Base-by-base conservation (phyloP, 225 moss, liverwort and hornwort genomes). In the Rhytidiadelphus loreus region DNA sequence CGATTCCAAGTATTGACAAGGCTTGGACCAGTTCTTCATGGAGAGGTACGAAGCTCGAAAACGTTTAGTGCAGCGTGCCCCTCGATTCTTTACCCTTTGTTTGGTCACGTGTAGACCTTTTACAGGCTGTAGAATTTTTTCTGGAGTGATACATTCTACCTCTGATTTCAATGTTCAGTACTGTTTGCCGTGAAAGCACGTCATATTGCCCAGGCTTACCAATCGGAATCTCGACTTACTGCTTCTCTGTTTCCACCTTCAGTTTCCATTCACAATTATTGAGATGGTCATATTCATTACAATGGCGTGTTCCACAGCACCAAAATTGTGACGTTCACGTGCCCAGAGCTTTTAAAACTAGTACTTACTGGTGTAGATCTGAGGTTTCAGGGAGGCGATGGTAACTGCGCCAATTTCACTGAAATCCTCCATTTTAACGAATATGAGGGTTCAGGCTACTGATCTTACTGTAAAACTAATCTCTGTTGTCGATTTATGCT, bases 1-100 rank as follows among this genome's bases (percentile, higher is more conserved):
- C 95, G 28, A 95, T 97, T 87, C 98, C 98, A 61, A 98, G 92
- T 82, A 97, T 98, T 89, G 95, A 97, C 80, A 98, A 96, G 88
- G 98, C 98, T 74, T 98, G 97, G 97, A 94, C 94, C 48, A 96
- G 94, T 93, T 88, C 97, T 63, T 93, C 97, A 29, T 93, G 94
- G 90, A 94, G 92, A 95, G 98, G 96, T 98, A 64, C 73, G 68
- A 56, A 80, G 64, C 48, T 89, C 78, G 72, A 90, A 56, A 85
- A 59, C 71, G 41, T 81, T 70, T 84, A 37, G 56, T 69, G 75
- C n/a, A 84, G 66, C 83, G 73, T 88, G 84, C 66, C 53, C 56
- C 72, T 44, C 23, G 75, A 83, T 87, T 88, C 56, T 68, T 32
- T 86, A 74, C 66, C n/a, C 44, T 35, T 76, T 57, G 17, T 35